These are phyloP conservation scores for Cytauxzoon felis DNA, from an alignment of 169 alveolate genomes.

Conservation along the genomic window DNA sequence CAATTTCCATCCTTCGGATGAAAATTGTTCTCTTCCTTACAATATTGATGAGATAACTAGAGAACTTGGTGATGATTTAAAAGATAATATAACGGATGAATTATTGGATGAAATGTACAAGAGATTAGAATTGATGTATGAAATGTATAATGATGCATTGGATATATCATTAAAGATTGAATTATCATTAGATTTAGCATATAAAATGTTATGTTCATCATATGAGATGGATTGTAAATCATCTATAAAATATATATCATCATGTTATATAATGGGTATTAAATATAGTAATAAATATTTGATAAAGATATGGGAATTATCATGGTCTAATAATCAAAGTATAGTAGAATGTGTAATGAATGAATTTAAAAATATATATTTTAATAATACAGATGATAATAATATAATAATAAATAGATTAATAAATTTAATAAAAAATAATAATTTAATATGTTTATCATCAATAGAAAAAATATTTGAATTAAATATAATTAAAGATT, in stretches of 20 bases:
- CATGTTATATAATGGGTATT: slow-evolving; percentile 71
- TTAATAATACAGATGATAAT: slow-evolving; percentile 10
- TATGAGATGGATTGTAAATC: slow-evolving; percentile 71
- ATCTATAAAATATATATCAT: slow-evolving; percentile 60
- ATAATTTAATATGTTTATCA: slow-evolving; percentile 27
- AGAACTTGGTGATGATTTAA: slow-evolving; percentile 28
- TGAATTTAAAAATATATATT: slow-evolving; percentile 63
- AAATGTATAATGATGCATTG: slow-evolving; percentile 48
- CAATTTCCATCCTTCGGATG: not conserved
- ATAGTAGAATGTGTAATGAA: slow-evolving; percentile 67
- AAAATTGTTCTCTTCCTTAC: not conserved
- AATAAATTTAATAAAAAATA: slow-evolving; percentile 22
- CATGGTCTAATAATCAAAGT: slow-evolving; percentile 70
- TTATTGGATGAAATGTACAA: slow-evolving; percentile 8
- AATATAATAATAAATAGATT: not conserved
- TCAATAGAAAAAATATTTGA: slow-evolving; percentile 60
- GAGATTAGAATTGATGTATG: slow-evolving; percentile 40
- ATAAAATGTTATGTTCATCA: slow-evolving; percentile 58
- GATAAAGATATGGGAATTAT: slow-evolving; percentile 71
- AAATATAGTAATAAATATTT: slow-evolving; percentile 55
- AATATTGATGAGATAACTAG: not conserved
- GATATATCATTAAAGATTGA: slow-evolving; percentile 48
- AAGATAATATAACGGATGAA: slow-evolving; percentile 12
- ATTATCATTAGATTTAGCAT: slow-evolving; percentile 9
- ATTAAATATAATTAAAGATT: slow-evolving; percentile 37